A percentile compares a stretch with the other conserved stretches of the same genome.
Conservation (phyloP, 208 protist species). For the Vickermania spadyakhi region DNA sequence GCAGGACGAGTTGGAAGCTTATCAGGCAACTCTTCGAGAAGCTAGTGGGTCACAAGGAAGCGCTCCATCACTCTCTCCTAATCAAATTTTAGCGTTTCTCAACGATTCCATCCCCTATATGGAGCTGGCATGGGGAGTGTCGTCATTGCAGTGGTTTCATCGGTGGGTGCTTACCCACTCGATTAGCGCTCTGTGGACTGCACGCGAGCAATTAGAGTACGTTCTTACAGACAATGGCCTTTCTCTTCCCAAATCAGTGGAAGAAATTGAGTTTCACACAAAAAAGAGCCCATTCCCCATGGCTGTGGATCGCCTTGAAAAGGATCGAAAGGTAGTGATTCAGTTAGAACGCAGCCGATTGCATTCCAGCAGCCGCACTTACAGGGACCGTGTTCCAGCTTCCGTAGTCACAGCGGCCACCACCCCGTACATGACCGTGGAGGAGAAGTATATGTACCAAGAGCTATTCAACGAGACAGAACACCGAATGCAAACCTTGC, state of each 20-base stretch:
- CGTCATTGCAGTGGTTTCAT: constrained; percentile 70
- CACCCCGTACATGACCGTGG: constrained; percentile 55
- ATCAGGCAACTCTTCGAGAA: not conserved
- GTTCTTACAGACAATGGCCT: constrained; percentile 40
- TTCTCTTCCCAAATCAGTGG: constrained; percentile 25
- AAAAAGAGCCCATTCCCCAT: constrained; percentile 35
- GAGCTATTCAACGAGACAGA: constrained; percentile 81
- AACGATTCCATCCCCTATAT: constrained; percentile 29
- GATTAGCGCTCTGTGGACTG: constrained; percentile 55
- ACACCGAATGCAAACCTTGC: constrained; percentile 53
- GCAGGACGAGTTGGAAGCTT: constrained; percentile 34
- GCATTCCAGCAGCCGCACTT: constrained; percentile 58
- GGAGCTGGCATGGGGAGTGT: constrained; percentile 60
- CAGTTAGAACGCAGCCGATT: constrained; percentile 62
- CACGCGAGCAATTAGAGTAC: constrained; percentile 71
- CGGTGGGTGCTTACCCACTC: constrained; percentile 80
- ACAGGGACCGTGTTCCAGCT: constrained; percentile 39
- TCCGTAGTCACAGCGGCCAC: constrained; percentile 40
- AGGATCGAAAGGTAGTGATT: constrained; percentile 51
- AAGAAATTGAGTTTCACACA: constrained; percentile 40
- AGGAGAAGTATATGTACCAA: constrained; percentile 85
- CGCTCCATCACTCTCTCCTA: constrained; percentile 9
- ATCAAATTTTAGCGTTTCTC: constrained; percentile 49
- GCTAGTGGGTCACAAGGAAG: not conserved
- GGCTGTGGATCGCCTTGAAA: constrained; percentile 52